Evolutionary conservation across 1,284 basidiomycete species (phyloP).

Genomic region (Microbotryum silenes-acaulis): DNA sequence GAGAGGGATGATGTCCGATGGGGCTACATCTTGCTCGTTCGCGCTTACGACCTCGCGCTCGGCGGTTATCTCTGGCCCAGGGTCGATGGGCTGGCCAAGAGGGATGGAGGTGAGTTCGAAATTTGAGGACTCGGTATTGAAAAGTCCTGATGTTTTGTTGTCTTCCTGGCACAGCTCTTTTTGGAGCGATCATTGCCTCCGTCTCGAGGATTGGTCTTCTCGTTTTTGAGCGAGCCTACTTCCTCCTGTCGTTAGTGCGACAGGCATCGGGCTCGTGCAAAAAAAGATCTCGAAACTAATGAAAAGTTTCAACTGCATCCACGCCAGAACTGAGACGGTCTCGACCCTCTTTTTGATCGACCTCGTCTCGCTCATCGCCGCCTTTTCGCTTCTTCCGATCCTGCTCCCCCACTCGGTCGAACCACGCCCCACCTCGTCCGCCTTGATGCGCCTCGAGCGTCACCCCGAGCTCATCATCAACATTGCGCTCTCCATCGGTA

Average conservation of each 20-base stretch:
- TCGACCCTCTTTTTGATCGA: slow-evolving; percentile 23
- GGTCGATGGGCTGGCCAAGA: slow-evolving; percentile 9
- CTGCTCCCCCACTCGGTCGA: slow-evolving; percentile 20
- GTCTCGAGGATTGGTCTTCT: slow-evolving; percentile 21
- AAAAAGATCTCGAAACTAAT: too few species aligned
- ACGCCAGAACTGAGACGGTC: slow-evolving; percentile 11
- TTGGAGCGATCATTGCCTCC: slow-evolving; percentile 20
- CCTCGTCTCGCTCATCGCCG: slow-evolving; percentile 13
- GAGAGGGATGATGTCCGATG: slow-evolving; percentile 30
- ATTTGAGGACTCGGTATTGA: background rate
- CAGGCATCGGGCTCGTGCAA: too few species aligned
- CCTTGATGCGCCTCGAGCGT: slow-evolving; percentile 6
- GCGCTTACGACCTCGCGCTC: slow-evolving; percentile 21
- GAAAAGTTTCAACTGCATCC: background rate
- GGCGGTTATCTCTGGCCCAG: slow-evolving; percentile 23
- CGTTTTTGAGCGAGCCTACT: slow-evolving; percentile 29
- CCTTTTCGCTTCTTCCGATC: slow-evolving; percentile 16
- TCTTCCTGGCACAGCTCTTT: slow-evolving; percentile 5
- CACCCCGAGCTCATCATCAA: slow-evolving; percentile 17
- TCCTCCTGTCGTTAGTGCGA: slow-evolving; percentile 23
- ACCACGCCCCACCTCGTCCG: slow-evolving; percentile 9
- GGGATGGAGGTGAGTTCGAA: slow-evolving; percentile 20
- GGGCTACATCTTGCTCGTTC: slow-evolving; percentile 23
- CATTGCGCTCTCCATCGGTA: slow-evolving; percentile 12
- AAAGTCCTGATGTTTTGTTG: background rate